phyloP scores from a whole-genome alignment of 148 eudicot species.

The Fagopyrum esculentum region DNA sequence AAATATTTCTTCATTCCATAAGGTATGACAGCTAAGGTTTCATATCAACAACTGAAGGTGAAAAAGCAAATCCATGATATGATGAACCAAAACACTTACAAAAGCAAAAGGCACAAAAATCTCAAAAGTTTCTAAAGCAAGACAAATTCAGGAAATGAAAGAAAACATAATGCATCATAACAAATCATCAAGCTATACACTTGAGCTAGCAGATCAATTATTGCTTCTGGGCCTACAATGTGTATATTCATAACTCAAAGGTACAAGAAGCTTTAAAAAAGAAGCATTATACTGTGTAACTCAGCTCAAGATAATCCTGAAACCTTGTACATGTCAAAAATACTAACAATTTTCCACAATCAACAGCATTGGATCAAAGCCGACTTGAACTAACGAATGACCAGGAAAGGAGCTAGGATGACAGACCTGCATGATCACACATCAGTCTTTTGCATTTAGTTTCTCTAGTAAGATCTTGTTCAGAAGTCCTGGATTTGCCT shows the following conservation, averaged over 20 bases:
- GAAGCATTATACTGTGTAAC: background rate
- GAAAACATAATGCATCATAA: background rate
- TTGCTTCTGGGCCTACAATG: background rate
- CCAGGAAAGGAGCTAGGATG: background rate
- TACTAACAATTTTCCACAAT: background rate
- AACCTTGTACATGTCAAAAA: background rate
- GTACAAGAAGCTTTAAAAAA: background rate
- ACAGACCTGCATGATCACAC: background rate
- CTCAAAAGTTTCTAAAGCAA: background rate
- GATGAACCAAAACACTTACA: background rate
- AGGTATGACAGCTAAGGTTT: background rate
- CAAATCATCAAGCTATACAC: background rate
- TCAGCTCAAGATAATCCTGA: slow-evolving; percentile 4
- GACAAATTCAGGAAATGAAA: background rate
- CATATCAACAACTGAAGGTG: background rate
- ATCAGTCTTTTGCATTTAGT: slow-evolving; percentile 52
- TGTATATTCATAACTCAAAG: background rate
- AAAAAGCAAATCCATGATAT: background rate
- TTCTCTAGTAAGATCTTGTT: slow-evolving; percentile 85
- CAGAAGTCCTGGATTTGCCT: slow-evolving; percentile 83
- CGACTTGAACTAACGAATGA: background rate
- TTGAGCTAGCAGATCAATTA: background rate
- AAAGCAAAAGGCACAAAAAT: background rate
- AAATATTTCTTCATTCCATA: background rate
- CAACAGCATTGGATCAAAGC: background rate